A percentile compares a stretch with the other conserved stretches of the same genome.
Evolutionary conservation across 2,329 filamentous ascomycete species (phyloP).

Genomic region (Penicillium sp.): DNA sequence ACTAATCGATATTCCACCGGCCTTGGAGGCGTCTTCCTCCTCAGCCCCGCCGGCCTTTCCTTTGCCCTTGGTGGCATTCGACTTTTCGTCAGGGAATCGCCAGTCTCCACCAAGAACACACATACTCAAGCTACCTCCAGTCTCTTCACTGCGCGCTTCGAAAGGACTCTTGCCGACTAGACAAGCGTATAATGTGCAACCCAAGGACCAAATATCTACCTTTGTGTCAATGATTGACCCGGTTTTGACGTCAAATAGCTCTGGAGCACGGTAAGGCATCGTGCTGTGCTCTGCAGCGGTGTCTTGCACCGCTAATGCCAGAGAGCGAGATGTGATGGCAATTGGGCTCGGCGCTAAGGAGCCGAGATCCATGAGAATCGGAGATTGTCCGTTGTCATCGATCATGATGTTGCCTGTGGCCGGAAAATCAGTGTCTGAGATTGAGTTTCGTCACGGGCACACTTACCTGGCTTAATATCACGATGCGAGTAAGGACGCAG

Average conservation of each 20-base stretch:
- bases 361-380: conserved; percentile 96
- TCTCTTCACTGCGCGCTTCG: conserved; percentile 92
- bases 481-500: conserved; percentile 82
- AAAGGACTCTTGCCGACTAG: conserved; percentile 95
- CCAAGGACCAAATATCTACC: conserved; percentile 95
- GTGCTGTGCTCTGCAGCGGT: conserved; percentile 92
- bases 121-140: conserved; percentile 84
- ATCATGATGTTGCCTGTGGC: conserved; percentile 91
- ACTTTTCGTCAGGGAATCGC: conserved; percentile 83
- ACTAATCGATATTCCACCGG: conserved; percentile 58
- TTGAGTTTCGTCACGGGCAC: not conserved
- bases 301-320: conserved; percentile 89
- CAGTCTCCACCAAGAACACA: conserved; percentile 92
- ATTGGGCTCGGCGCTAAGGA: conserved; percentile 83
- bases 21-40: conserved; percentile 16
- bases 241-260: conserved; percentile 96
- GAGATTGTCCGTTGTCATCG: conserved; percentile 76
- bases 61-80: conserved; percentile 56
- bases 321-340: conserved; percentile 79
- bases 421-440: not conserved
- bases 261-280: conserved; percentile 96
- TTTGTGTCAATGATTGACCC: conserved; percentile 89
- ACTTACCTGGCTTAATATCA: conserved; percentile 89
- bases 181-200: conserved; percentile 96
- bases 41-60: conserved; percentile 39